phyloP scores from a whole-genome alignment of 768 basidiomycete genomes.

The Ramaria rubella region DNA sequence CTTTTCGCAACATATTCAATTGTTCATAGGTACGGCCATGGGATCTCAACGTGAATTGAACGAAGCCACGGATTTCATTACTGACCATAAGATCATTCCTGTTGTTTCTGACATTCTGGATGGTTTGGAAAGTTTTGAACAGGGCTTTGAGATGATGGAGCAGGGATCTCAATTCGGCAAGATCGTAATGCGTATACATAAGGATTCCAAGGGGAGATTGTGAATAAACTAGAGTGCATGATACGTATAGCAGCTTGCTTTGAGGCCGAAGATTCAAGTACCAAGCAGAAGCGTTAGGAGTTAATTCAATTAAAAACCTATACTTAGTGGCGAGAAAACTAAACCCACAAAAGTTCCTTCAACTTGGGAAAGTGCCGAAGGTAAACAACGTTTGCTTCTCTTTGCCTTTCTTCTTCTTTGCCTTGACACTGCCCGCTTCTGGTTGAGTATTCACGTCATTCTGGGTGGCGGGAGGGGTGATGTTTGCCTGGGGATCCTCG shows the following conservation, averaged over 20 bases:
- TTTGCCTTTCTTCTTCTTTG: slow-evolving; percentile 76
- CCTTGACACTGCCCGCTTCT: slow-evolving; percentile 30
- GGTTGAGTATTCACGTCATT: slow-evolving; percentile 14
- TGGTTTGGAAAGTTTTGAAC: slow-evolving; percentile 55
- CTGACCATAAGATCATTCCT: slow-evolving; percentile 59
- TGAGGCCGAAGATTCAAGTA: too few species aligned
- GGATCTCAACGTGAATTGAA: slow-evolving; percentile 69
- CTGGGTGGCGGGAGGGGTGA: slow-evolving; percentile 9
- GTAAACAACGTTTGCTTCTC: slow-evolving; percentile 82
- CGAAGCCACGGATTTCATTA: slow-evolving; percentile 65
- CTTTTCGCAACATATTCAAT: neutral
- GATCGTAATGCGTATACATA: slow-evolving; percentile 51
- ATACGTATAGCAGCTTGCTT: neutral
- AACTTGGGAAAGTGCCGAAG: slow-evolving; percentile 44
- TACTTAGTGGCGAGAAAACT: neutral
- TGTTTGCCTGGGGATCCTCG: slow-evolving; percentile 10
- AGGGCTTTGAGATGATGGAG: slow-evolving; percentile 65
- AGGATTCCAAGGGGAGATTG: neutral
- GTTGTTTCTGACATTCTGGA: slow-evolving; percentile 64
- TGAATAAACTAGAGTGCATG: neutral
- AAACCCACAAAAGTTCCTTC: too few species aligned
- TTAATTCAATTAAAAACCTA: neutral
- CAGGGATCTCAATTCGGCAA: slow-evolving; percentile 72
- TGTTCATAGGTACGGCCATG: slow-evolving; percentile 67
- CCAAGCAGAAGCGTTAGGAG: too few species aligned